Base-by-base conservation (phyloP, 106 monocot species). In the Acorus calamus region DNA sequence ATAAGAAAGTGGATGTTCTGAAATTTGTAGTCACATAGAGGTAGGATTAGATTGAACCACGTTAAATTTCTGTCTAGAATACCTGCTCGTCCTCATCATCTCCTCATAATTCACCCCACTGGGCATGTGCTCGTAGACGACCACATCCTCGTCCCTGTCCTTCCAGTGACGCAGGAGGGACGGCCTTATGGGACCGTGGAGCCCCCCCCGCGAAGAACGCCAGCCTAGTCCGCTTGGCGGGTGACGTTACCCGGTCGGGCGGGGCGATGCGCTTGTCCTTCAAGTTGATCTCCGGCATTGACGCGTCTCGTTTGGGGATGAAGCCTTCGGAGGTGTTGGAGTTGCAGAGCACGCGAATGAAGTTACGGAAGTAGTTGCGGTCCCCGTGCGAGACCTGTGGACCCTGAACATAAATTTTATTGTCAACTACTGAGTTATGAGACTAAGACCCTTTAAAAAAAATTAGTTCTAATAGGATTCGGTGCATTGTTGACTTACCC, bases 241-340 rank as follows among this genome's bases (percentile, higher is more conserved):
- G 44, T 7, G 47, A 44, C 4, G 3, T 11, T 8, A 14, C 6
- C 42, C 6, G 3, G 48, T 61, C 8, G 10, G 77, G 80, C 6
- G 11, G 46, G 0, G 50, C 58, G 46, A 83, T 69, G 11, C 8
- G 43, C 8, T 79, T 74, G 50, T 75, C 70, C 42, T 66, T 64
- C 58, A 92, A 77, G 76, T 85, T 64, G 51, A 88, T 78, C 60
- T 88, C 92, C 4, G 85, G 80, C 7, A 92, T 64, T 0, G 82
- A 76, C 11, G 77, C 92, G 52, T 88, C 92, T 53, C 74, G 81
- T 1, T 8, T 14, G 8, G 70, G 92, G 4, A 51, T 63, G 80
- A 92, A 92, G 0, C 85, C 92, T 61, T 92, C 92, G 1, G 92
- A 88, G 6, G 85, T 85, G 77, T 92, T 92, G 6, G 92, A 87